A percentile compares a stretch with the other conserved stretches of the same genome.
Evolutionary conservation across 2,329 filamentous ascomycete species (phyloP).

Genomic region (Pseudopyrenochaeta lycopersici): DNA sequence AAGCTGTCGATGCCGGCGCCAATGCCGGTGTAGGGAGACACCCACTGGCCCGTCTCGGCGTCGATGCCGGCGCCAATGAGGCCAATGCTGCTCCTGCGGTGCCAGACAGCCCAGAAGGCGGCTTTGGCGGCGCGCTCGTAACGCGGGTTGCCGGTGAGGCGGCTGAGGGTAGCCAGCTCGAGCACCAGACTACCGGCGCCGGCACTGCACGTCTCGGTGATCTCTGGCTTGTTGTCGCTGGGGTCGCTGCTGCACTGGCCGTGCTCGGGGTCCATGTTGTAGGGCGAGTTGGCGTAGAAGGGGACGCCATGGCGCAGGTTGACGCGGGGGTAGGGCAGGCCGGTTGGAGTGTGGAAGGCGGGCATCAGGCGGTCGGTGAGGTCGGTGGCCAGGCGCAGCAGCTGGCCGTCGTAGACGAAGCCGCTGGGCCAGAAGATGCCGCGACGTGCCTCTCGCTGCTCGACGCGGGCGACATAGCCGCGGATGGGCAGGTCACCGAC

Average conservation of each 20-base stretch:
- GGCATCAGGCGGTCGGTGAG: slow-evolving; percentile 84
- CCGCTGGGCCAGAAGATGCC: slow-evolving; percentile 77
- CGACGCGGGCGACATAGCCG: slow-evolving; percentile 70
- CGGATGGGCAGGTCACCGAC: slow-evolving; percentile 87
- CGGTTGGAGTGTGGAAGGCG: slow-evolving; percentile 90
- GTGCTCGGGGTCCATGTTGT: slow-evolving; percentile 67
- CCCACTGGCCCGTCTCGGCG: slow-evolving; percentile 89
- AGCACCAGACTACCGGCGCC: slow-evolving; percentile 95
- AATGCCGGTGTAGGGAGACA: slow-evolving; percentile 88
- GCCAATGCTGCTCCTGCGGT: slow-evolving; percentile 81
- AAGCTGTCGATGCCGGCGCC: slow-evolving; percentile 98
- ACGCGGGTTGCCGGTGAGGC: slow-evolving; percentile 83
- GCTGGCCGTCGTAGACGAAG: slow-evolving; percentile 86
- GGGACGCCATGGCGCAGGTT: slow-evolving; percentile 91
- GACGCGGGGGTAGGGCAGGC: slow-evolving; percentile 92
- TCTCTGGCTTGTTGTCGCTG: slow-evolving; percentile 66
- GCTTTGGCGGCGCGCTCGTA: slow-evolving; percentile 91
- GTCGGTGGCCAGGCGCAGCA: slow-evolving; percentile 88
- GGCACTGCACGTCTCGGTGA: slow-evolving; percentile 96
- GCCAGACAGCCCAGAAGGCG: slow-evolving; percentile 98
- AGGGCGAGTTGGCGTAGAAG: slow-evolving; percentile 87
- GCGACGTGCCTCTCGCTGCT: slow-evolving; percentile 42
- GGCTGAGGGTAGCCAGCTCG: slow-evolving; percentile 89
- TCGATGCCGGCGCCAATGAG: slow-evolving; percentile 92
- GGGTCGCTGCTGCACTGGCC: slow-evolving; percentile 58